These are phyloP conservation scores for Colletotrichum zoysiae DNA, from an alignment of 2,329 filamentous ascomycete genomes.

Conservation along the genomic window DNA sequence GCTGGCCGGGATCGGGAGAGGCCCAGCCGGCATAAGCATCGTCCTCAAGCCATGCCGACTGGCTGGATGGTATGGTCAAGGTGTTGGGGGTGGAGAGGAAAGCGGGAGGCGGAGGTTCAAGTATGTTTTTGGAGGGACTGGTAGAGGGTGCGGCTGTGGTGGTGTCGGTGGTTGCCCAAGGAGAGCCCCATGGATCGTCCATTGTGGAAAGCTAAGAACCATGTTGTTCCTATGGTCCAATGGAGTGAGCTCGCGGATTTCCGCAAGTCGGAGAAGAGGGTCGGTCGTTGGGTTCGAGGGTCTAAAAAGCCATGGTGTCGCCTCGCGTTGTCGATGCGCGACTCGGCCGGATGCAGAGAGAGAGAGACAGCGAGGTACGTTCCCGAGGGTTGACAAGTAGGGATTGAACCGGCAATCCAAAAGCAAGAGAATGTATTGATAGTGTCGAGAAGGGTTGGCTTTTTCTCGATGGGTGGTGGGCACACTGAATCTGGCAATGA, in stretches of 20 bases:
- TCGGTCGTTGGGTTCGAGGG: not conserved
- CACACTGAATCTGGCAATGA: constrained; percentile 4
- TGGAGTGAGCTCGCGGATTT: not conserved
- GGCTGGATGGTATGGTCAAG: constrained; percentile 45
- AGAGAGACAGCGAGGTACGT: not conserved
- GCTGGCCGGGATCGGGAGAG: constrained; percentile 46
- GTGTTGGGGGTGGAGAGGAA: constrained; percentile 53
- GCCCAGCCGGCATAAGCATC: constrained; percentile 56
- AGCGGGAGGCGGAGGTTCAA: constrained; percentile 58
- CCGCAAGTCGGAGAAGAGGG: not conserved
- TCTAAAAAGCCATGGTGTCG: constrained; percentile 24
- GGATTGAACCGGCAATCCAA: not conserved
- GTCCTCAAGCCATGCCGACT: constrained; percentile 59
- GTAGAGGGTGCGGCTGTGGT: constrained; percentile 43
- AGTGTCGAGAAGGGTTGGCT: not conserved
- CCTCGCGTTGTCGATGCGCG: constrained; percentile 22
- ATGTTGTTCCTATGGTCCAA: constrained; percentile 32
- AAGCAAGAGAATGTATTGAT: not conserved
- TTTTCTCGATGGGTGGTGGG: constrained; percentile 12
- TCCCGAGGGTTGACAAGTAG: not conserved
- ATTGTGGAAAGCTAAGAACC: constrained; percentile 52
- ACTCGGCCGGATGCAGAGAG: constrained; percentile 9
- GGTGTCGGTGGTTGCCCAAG: constrained; percentile 64
- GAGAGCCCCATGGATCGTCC: constrained; percentile 75
- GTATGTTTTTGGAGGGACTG: constrained; percentile 50